Conservation (phyloP, 805 yeast genomes). For the Kuraishia hungarica region DNA sequence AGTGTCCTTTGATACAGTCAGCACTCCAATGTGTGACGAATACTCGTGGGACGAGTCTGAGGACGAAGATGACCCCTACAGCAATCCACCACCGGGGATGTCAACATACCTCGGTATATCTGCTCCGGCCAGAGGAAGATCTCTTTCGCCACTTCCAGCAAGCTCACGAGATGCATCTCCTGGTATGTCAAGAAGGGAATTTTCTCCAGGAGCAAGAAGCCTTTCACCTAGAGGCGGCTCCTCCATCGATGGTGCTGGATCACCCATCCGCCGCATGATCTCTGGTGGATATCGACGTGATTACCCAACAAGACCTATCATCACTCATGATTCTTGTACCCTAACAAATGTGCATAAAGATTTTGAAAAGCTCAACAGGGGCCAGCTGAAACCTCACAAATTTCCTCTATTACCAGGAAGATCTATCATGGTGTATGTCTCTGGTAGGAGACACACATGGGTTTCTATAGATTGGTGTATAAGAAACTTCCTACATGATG, state of each 20-base stretch:
- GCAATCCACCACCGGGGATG: neutral
- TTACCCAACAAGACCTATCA: conserved; percentile 27
- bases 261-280: neutral
- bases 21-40: conserved; percentile 24
- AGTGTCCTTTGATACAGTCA: conserved; percentile 49
- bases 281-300: conserved; percentile 7
- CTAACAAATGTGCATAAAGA: conserved; percentile 36
- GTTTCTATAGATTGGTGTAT: conserved; percentile 69
- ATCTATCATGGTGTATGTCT: conserved; percentile 52
- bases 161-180: neutral
- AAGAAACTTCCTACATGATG: conserved; percentile 43
- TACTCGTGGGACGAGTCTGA: conserved; percentile 14
- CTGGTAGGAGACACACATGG: conserved; percentile 77
- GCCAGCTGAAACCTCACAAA: conserved; percentile 20
- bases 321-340: conserved; percentile 31
- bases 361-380: conserved; percentile 37
- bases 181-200: neutral
- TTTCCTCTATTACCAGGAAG: conserved; percentile 41
- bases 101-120: neutral
- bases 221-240: conserved; percentile 1
- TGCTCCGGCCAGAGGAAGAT: conserved; percentile 10
- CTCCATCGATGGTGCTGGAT: neutral
- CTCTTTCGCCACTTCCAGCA: conserved; percentile 7
- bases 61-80: conserved; percentile 9
- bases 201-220: conserved; percentile 4